phyloP scores from a whole-genome alignment of 2,329 filamentous ascomycete species.

The Stagonosporopsis chrysanthemi region DNA sequence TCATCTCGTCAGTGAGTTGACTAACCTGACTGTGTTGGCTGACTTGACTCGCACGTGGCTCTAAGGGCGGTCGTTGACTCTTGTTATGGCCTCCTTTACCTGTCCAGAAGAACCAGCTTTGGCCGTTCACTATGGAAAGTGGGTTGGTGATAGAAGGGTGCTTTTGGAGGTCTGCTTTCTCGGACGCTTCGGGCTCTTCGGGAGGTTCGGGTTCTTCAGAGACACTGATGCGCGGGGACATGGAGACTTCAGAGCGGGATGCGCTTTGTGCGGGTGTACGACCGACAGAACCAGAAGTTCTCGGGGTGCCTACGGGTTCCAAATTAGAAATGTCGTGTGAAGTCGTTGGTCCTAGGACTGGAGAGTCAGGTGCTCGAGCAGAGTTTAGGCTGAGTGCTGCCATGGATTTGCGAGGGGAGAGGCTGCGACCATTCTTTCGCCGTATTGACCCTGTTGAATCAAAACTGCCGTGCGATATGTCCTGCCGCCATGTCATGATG shows the following conservation, averaged over 20 bases:
- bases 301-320: slow-evolving; percentile 24
- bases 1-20: slow-evolving; percentile 56
- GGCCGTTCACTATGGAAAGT: slow-evolving; percentile 59
- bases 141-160: slow-evolving; percentile 46
- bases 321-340: slow-evolving; percentile 24
- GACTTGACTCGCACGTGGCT: slow-evolving; percentile 54
- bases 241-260: slow-evolving; percentile 15
- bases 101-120: slow-evolving; percentile 62
- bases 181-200: neutral
- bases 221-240: neutral
- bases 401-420: slow-evolving; percentile 58
- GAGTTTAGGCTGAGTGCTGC: slow-evolving; percentile 30
- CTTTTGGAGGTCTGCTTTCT: neutral
- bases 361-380: slow-evolving; percentile 27
- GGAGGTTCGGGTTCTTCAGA: neutral
- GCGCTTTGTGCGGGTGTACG: slow-evolving; percentile 21
- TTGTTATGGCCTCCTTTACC: neutral
- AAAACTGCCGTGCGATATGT: slow-evolving; percentile 63
- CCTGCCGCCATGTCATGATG: slow-evolving; percentile 88
- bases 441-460: slow-evolving; percentile 46
- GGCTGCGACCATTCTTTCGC: slow-evolving; percentile 50
- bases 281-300: slow-evolving; percentile 32
- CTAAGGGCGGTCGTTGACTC: slow-evolving; percentile 32
- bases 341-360: slow-evolving; percentile 24
- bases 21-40: slow-evolving; percentile 66